phyloP scores from a whole-genome alignment of 805 yeast genomes.

The Candida easanensis region DNA sequence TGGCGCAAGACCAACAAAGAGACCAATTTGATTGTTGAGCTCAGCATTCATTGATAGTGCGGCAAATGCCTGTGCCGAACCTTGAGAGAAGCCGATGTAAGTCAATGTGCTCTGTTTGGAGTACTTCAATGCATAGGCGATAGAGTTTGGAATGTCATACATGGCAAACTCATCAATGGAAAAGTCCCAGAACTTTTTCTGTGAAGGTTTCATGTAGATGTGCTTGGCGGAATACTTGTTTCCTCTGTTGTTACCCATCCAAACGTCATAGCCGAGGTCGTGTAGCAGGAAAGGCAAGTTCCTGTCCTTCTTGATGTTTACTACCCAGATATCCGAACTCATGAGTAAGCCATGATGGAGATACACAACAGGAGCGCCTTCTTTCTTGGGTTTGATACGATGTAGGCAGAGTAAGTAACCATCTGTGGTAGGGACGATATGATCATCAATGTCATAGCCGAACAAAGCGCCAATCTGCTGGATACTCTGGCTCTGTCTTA shows the following conservation, averaged over 20 bases:
- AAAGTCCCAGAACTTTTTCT: constrained; percentile 75
- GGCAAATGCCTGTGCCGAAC: constrained; percentile 92
- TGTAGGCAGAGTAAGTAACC: constrained; percentile 76
- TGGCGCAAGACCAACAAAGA: constrained; percentile 83
- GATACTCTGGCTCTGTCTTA: constrained; percentile 51
- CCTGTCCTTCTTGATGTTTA: constrained; percentile 41
- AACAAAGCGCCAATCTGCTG: constrained; percentile 64
- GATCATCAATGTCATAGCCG: constrained; percentile 73
- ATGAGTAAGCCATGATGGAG: constrained; percentile 90
- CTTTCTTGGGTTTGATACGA: constrained; percentile 47
- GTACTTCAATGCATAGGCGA: constrained; percentile 62
- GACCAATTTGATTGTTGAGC: constrained; percentile 52
- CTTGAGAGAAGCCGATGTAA: constrained; percentile 91
- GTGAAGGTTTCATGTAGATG: constrained; percentile 38
- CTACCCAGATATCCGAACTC: constrained; percentile 83
- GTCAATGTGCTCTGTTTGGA: constrained; percentile 56
- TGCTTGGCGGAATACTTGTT: constrained; percentile 91
- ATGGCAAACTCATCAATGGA: constrained; percentile 90
- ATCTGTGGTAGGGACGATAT: constrained; percentile 73
- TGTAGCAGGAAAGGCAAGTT: constrained; percentile 74
- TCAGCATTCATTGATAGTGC: constrained; percentile 67
- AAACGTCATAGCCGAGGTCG: constrained; percentile 87
- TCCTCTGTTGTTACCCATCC: constrained; percentile 91
- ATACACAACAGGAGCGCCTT: constrained; percentile 54
- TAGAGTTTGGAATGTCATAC: constrained; percentile 84